Evolutionary conservation across 495 filamentous ascomycete genomes (phyloP).

Genomic region (Penicillium silybi): DNA sequence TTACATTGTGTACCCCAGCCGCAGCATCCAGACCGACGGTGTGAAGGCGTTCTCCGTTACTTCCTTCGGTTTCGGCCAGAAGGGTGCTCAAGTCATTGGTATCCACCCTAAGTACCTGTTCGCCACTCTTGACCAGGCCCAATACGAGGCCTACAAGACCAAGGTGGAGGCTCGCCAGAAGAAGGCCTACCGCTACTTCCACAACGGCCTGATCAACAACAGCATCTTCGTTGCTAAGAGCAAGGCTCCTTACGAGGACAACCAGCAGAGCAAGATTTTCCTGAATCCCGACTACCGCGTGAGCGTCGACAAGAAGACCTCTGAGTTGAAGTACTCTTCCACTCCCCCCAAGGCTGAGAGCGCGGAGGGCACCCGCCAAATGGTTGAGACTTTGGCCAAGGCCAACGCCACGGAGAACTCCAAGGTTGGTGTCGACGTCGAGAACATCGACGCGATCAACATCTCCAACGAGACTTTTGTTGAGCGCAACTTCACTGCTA

Average conservation of each 20-base stretch:
- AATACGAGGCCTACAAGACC: constrained; percentile 74
- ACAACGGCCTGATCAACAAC: constrained; percentile 96
- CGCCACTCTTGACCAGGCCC: constrained; percentile 83
- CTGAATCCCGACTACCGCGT: constrained; percentile 95
- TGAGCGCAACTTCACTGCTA: constrained; percentile 85
- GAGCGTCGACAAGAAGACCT: constrained; percentile 73
- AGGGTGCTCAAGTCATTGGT: constrained; percentile 95
- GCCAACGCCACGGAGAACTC: constrained; percentile 67
- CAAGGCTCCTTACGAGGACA: constrained; percentile 82
- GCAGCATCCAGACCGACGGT: constrained; percentile 94
- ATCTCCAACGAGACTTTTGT: constrained; percentile 91
- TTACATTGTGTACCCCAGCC: constrained; percentile 94
- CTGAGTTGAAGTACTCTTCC: constrained; percentile 66
- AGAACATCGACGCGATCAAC: constrained; percentile 78
- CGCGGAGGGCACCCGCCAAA: constrained; percentile 61
- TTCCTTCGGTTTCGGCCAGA: constrained; percentile 98
- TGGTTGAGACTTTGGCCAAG: constrained; percentile 75
- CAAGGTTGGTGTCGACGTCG: constrained; percentile 89
- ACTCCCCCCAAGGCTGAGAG: constrained; percentile 55
- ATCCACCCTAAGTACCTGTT: constrained; percentile 95
- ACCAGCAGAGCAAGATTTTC: constrained; percentile 81
- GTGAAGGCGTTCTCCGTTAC: constrained; percentile 98
- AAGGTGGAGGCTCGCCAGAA: constrained; percentile 93
- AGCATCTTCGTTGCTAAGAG: constrained; percentile 94
- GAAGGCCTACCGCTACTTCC: constrained; percentile 97